These are phyloP conservation scores for Luffa aegyptiaca DNA, from an alignment of 306 rosid species.

Conservation along the genomic window DNA sequence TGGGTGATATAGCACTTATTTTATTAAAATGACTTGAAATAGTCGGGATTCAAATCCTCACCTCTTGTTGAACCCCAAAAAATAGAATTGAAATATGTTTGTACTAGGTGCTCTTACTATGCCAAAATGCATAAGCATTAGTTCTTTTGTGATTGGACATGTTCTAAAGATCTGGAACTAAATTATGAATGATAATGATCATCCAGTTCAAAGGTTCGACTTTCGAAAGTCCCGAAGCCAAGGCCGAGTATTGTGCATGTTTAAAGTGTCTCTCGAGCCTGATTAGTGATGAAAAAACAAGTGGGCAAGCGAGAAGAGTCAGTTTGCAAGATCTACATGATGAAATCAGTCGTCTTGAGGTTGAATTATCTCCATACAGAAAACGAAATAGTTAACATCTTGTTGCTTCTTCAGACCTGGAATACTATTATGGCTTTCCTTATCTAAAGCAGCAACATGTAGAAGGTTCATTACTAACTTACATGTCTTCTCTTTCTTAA, in stretches of 20 bases:
- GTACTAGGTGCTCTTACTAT: neutral
- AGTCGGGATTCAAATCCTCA: neutral
- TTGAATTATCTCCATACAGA: conserved; percentile 12
- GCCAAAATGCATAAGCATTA: neutral
- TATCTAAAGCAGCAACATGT: neutral
- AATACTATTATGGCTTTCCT: neutral
- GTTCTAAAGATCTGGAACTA: neutral
- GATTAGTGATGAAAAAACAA: conserved; percentile 13
- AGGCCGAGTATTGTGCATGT: conserved; percentile 61
- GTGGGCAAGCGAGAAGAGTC: conserved; percentile 12
- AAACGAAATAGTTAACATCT: conserved; percentile 16
- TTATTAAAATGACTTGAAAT: no score
- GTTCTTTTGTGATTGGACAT: neutral
- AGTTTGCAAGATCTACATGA: conserved; percentile 25
- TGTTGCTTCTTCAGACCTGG: neutral
- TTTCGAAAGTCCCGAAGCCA: conserved; percentile 40
- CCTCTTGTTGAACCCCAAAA: no score
- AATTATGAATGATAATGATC: neutral
- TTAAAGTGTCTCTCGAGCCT: conserved; percentile 48
- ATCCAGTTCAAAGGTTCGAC: conserved; percentile 47
- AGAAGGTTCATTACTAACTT: neutral
- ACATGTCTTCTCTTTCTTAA: neutral
- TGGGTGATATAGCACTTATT: no score
- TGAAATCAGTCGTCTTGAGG: conserved; percentile 35
- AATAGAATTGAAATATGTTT: neutral